Base-by-base conservation (phyloP, 768 basidiomycete species). In the Russula compacta region DNA sequence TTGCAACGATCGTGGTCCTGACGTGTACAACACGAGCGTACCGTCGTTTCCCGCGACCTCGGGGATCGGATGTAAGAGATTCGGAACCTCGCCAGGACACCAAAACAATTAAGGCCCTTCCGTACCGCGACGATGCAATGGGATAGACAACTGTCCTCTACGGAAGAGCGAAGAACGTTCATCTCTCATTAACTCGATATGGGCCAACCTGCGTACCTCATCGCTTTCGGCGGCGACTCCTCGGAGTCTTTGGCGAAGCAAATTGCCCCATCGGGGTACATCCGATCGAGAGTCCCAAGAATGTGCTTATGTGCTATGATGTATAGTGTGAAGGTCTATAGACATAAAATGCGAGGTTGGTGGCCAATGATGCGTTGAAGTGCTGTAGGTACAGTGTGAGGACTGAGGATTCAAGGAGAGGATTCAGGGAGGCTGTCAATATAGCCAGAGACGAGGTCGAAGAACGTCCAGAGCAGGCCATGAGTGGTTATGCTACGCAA, bases 381-480 rank as follows among this genome's bases (percentile, higher is more conserved):
- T 54, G 47, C 46, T 19, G 39, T 58, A 53, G 56, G 52, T 58
- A 58, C 38, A 58, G 15, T 47, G 33, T 38, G 32, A 15, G 32
- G n/a, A 57, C n/a, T n/a, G 44, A 48, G 21, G 43, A 29, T 29
- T 56, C 44, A 59, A 10, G 42, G 14, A 44, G 62, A 33, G 4
- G 50, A 38, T 21, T 53, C 47, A 32, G 81, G 81, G 56, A 84
- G 73, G 60, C 73, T 70, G 69, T 92, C 89, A 68, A 92, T 89
- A 71, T 86, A 88, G 67, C 81, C 75, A 43, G 85, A 81, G 35
- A 83, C 84, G 66, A 86, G 75, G 75, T 97, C 94, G 71, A 94
- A 93, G 63, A 97, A 78, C 8, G 94, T 95, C 94, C 94, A 97
- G 53, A 95, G 77, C 42, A 95, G 77, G 21, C 95, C 95, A 66